These are phyloP conservation scores for Breviolum minutum DNA, from an alignment of 73 alveolate genomes.

Conservation along the genomic window DNA sequence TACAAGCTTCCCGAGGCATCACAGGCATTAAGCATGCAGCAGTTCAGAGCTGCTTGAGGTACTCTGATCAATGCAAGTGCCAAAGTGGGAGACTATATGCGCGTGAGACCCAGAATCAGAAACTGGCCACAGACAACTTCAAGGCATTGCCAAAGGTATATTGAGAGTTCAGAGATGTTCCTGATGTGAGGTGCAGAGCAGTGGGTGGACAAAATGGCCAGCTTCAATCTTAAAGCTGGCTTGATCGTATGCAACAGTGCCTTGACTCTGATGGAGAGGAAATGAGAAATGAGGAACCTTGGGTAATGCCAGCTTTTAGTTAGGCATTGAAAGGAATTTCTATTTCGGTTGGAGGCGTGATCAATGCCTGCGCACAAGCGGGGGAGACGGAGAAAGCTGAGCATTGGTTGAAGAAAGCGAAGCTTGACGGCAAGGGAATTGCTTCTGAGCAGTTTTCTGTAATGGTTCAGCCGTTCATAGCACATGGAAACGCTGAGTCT, in stretches of 20 bases:
- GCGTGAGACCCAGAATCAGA: background rate
- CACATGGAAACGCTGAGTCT: background rate
- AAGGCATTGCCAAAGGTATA: background rate
- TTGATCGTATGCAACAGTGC: constrained; percentile 12
- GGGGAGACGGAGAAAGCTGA: constrained; percentile 18
- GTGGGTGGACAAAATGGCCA: constrained; percentile 5
- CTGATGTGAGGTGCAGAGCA: constrained; percentile 51
- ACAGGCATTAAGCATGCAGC: background rate
- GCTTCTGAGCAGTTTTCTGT: background rate
- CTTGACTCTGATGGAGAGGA: background rate
- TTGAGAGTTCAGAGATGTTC: background rate
- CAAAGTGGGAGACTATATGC: constrained; percentile 27
- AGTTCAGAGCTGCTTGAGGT: background rate
- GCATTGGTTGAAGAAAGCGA: constrained; percentile 51
- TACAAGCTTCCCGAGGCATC: background rate
- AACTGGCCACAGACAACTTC: background rate
- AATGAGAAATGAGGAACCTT: background rate
- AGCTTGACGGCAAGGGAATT: background rate
- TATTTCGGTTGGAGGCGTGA: constrained; percentile 33
- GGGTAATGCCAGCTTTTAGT: background rate
- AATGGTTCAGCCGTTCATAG: background rate
- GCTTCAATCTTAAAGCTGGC: background rate
- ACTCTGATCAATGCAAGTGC: constrained; percentile 48
- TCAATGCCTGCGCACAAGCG: constrained; percentile 75
- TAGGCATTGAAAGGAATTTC: too few relatives aligned